Evolutionary conservation across 768 basidiomycete species (phyloP).

Genomic region (Favolaschia claudopus): DNA sequence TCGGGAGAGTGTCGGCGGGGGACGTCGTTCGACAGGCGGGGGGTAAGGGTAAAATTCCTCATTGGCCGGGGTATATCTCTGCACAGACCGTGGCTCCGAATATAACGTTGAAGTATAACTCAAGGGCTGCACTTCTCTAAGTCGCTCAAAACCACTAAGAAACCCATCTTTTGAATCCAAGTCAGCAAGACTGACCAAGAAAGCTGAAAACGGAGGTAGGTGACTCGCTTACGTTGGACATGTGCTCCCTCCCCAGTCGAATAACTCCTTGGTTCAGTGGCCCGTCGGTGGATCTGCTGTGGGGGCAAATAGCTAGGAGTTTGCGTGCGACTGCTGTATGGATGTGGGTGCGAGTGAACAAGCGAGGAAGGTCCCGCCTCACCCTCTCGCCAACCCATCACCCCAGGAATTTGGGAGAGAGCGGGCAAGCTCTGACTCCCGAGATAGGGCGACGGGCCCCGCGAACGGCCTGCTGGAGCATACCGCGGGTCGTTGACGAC

Average conservation of each 20-base stretch:
- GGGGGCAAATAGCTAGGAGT: constrained; percentile 7
- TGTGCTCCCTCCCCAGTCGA: neutral
- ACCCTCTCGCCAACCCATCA: constrained; percentile 45
- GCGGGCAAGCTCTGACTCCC: constrained; percentile 21
- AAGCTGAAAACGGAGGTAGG: neutral
- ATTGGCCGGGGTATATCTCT: too few species aligned
- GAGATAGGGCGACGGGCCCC: constrained; percentile 27
- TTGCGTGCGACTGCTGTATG: constrained; percentile 1
- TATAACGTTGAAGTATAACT: too few species aligned
- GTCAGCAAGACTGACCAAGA: neutral
- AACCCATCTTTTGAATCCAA: constrained; percentile 7
- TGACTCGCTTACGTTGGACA: constrained; percentile 11
- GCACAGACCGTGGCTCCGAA: too few species aligned
- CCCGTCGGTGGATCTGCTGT: constrained; percentile 22
- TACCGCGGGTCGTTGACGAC: constrained; percentile 42
- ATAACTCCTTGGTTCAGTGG: constrained; percentile 21
- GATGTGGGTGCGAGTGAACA: constrained; percentile 31
- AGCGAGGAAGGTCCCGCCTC: constrained; percentile 57
- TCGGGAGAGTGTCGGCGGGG: too few species aligned
- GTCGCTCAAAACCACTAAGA: constrained; percentile 14
- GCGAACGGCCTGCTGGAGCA: constrained; percentile 36
- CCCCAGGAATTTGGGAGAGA: constrained; percentile 6
- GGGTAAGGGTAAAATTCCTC: too few species aligned
- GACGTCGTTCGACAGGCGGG: too few species aligned
- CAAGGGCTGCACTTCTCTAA: too few species aligned